Conservation (phyloP, 306 rosid species). For the Senna tora region DNA sequence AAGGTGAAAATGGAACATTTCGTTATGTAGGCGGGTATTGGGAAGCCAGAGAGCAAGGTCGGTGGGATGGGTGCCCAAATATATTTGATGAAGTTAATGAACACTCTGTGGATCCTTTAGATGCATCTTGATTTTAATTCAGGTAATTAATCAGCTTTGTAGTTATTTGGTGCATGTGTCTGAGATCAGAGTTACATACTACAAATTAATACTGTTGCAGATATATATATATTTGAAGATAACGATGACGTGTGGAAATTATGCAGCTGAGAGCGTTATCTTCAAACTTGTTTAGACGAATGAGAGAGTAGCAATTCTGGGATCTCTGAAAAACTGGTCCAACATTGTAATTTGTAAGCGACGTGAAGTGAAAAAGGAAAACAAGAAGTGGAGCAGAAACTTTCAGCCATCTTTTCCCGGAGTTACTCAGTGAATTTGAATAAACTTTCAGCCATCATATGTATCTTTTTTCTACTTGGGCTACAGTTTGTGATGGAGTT, state of each 20-base stretch:
- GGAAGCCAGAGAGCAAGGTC: conserved; percentile 77
- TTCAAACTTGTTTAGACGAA: not conserved
- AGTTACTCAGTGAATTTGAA: not conserved
- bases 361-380: not conserved
- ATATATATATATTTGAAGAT: no score
- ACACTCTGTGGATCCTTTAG: conserved; percentile 44
- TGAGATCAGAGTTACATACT: no score
- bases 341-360: not conserved
- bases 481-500: not conserved
- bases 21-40: conserved; percentile 82
- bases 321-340: not conserved
- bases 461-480: not conserved
- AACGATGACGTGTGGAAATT: not conserved
- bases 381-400: not conserved
- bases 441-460: not conserved
- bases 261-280: not conserved
- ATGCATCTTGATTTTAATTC: conserved; percentile 55
- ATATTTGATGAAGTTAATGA: conserved; percentile 80
- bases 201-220: not conserved
- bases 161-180: not conserved
- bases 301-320: not conserved
- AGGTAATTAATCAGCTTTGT: conserved; percentile 44
- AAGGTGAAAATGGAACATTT: conserved; percentile 71
- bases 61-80: conserved; percentile 83
- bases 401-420: conserved; percentile 1